Evolutionary conservation across 2,329 filamentous ascomycete species (phyloP).

Genomic region (Aspergillus sclerotialis): DNA sequence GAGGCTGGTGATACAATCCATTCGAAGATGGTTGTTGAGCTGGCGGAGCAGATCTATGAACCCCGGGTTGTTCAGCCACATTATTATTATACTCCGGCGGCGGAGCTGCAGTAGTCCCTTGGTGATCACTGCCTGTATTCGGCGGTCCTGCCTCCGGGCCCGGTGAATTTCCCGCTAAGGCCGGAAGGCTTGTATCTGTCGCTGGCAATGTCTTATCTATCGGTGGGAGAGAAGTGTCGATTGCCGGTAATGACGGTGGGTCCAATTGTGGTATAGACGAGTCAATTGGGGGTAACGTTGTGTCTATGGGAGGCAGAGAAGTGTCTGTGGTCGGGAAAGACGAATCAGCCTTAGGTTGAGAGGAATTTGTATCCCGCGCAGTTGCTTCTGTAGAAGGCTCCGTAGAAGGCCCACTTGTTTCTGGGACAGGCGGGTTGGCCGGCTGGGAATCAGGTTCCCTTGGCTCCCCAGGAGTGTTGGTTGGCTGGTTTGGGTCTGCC

Average conservation of each 20-base stretch:
- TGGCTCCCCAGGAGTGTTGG: slow-evolving; percentile 12
- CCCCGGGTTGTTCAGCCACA: slow-evolving; percentile 13
- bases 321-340: slow-evolving; percentile 14
- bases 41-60: slow-evolving; percentile 34
- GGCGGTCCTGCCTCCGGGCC: slow-evolving; percentile 4
- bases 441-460: slow-evolving; percentile 11
- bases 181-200: slow-evolving; percentile 11
- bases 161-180: slow-evolving; percentile 10
- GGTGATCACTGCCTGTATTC: slow-evolving; percentile 1
- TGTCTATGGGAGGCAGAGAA: slow-evolving; percentile 19
- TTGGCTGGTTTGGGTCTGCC: slow-evolving; percentile 14
- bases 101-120: slow-evolving; percentile 4
- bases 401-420: slow-evolving; percentile 2
- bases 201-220: slow-evolving; percentile 18
- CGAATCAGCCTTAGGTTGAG: slow-evolving; percentile 18
- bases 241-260: slow-evolving; percentile 9
- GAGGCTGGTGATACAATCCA: slow-evolving; percentile 36
- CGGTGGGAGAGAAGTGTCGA: slow-evolving; percentile 22
- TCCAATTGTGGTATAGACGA: slow-evolving; percentile 21
- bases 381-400: slow-evolving; percentile 9
- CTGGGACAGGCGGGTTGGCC: slow-evolving; percentile 2
- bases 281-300: slow-evolving; percentile 21
- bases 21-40: slow-evolving; percentile 39
- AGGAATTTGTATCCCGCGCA: slow-evolving; percentile 11
- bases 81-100: slow-evolving; percentile 13